Evolutionary conservation across 2,329 filamentous ascomycete species (phyloP).

Genomic region (Sporothrix pallida): DNA sequence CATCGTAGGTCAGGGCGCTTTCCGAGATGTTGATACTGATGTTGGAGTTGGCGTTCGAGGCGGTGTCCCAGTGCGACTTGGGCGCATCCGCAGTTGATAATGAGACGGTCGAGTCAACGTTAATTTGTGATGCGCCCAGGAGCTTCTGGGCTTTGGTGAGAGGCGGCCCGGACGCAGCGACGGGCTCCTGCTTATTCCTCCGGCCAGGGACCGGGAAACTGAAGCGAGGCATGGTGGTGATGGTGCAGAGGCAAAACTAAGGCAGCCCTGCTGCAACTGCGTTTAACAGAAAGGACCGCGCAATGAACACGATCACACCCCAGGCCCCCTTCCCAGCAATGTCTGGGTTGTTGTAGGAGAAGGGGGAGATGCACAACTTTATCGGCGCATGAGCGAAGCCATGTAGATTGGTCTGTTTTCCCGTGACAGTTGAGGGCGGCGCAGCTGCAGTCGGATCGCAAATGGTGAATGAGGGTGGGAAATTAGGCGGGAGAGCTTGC

Average conservation of each 20-base stretch:
- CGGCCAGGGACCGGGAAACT: conserved; percentile 57
- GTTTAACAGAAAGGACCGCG: background rate
- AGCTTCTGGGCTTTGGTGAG: conserved; percentile 60
- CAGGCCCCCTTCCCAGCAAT: conserved; percentile 17
- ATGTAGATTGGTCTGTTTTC: background rate
- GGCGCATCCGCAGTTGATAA: conserved; percentile 35
- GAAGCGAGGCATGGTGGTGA: conserved; percentile 50
- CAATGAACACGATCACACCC: conserved; percentile 3
- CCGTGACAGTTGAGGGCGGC: background rate
- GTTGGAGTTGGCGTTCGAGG: conserved; percentile 47
- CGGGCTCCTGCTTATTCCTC: conserved; percentile 49
- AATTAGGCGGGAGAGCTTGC: background rate
- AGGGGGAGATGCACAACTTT: conserved; percentile 5
- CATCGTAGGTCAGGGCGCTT: conserved; percentile 47
- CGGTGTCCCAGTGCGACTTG: conserved; percentile 52
- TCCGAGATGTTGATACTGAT: conserved; percentile 55
- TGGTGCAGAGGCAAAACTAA: background rate
- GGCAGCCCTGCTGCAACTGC: background rate
- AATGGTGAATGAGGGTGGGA: background rate
- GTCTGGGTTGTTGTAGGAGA: background rate
- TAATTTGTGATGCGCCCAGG: conserved; percentile 55
- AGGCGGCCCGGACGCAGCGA: conserved; percentile 43
- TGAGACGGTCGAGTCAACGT: conserved; percentile 47
- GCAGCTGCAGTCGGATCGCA: background rate
- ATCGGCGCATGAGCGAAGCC: conserved; percentile 21